A percentile compares a stretch with the other conserved stretches of the same genome.
Evolutionary conservation across 2,329 filamentous ascomycete genomes (phyloP).

Genomic region (Fusarium sp.): DNA sequence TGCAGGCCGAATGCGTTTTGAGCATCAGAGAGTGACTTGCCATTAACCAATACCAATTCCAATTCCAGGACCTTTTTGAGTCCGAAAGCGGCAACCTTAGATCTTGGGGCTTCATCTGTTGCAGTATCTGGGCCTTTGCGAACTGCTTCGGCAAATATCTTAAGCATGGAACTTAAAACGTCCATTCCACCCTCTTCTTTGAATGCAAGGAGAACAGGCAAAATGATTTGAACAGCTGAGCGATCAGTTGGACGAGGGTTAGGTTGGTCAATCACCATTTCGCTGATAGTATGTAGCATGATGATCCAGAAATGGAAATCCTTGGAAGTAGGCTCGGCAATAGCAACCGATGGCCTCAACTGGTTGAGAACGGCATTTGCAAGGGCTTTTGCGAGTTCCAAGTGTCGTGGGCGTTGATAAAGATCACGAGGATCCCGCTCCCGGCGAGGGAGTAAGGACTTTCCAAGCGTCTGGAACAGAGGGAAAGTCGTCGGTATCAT

Average conservation of each 20-base stretch:
- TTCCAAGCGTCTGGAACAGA: slow-evolving; percentile 87
- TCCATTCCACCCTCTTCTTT: slow-evolving; percentile 82
- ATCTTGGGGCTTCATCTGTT: slow-evolving; percentile 57
- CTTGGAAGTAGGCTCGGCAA: slow-evolving; percentile 62
- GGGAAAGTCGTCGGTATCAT: slow-evolving; percentile 83
- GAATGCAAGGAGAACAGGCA: slow-evolving; percentile 87
- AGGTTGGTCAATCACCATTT: slow-evolving; percentile 77
- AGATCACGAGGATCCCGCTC: slow-evolving; percentile 67
- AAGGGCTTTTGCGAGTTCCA: slow-evolving; percentile 71
- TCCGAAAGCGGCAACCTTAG: slow-evolving; percentile 64
- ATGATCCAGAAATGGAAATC: slow-evolving; percentile 86
- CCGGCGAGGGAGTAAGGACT: slow-evolving; percentile 80
- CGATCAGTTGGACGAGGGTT: slow-evolving; percentile 60
- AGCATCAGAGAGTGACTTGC: slow-evolving; percentile 84
- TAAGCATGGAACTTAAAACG: slow-evolving; percentile 77
- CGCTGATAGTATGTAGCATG: slow-evolving; percentile 79
- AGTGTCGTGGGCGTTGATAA: slow-evolving; percentile 64
- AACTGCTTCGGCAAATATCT: slow-evolving; percentile 65
- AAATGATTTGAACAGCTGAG: slow-evolving; percentile 67
- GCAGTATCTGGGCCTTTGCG: slow-evolving; percentile 54
- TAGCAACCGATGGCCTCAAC: slow-evolving; percentile 62
- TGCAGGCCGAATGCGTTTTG: slow-evolving; percentile 64
- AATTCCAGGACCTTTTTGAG: slow-evolving; percentile 88
- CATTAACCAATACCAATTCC: slow-evolving; percentile 79
- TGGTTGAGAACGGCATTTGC: slow-evolving; percentile 77